Percentiles rank a stretch among this genome's conserved stretches.
phyloP scores from a whole-genome alignment of 768 basidiomycete genomes.

The Tulasnella sp. region DNA sequence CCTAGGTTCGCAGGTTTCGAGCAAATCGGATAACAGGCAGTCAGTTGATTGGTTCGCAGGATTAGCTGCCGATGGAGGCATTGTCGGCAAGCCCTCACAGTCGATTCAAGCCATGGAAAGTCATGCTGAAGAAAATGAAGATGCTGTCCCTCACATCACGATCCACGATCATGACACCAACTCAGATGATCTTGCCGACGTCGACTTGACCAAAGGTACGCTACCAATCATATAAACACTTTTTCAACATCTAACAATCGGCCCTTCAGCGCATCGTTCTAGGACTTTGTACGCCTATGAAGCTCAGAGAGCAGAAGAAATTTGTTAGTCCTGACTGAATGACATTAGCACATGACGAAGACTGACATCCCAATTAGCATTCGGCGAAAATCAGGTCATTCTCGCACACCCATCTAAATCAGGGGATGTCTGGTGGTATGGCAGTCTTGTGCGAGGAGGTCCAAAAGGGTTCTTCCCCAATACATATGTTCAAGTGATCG shows the following conservation, averaged over 20 bases:
- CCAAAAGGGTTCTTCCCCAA: slow-evolving; percentile 88
- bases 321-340: slow-evolving; percentile 59
- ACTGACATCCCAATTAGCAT: slow-evolving; percentile 53
- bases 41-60: slow-evolving; percentile 92
- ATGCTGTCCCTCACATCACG: slow-evolving; percentile 22
- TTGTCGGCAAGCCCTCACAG: slow-evolving; percentile 23
- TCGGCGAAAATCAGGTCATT: slow-evolving; percentile 77
- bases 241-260: neutral
- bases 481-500: slow-evolving; percentile 77
- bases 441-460: slow-evolving; percentile 64
- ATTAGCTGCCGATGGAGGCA: slow-evolving; percentile 67
- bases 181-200: slow-evolving; percentile 65
- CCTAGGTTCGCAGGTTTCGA: slow-evolving; percentile 20
- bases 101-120: slow-evolving; percentile 55
- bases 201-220: slow-evolving; percentile 67
- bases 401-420: slow-evolving; percentile 83
- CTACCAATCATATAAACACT: neutral
- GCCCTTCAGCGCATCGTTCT: slow-evolving; percentile 64
- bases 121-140: slow-evolving; percentile 54
- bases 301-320: slow-evolving; percentile 85
- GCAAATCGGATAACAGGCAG: slow-evolving; percentile 60
- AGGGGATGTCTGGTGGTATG: slow-evolving; percentile 93
- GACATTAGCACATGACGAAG: neutral
- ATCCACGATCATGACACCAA: slow-evolving; percentile 36
- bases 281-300: slow-evolving; percentile 84